Base-by-base conservation (phyloP, 2,329 filamentous ascomycete genomes). In the Pseudogymnoascus sp. region DNA sequence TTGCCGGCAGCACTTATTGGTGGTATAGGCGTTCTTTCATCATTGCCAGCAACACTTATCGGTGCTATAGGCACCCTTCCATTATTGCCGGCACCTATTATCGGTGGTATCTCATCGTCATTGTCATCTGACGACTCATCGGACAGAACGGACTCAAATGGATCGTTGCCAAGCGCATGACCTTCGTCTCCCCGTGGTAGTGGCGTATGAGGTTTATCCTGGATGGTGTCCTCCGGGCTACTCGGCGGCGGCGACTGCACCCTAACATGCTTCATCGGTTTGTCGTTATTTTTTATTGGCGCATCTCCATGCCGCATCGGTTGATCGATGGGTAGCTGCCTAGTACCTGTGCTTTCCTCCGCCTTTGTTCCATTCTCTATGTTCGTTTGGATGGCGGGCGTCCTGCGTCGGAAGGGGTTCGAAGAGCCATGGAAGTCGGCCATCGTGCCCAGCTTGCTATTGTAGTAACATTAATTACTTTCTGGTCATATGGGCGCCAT, bases 221-320 rank as follows among this genome's bases (percentile, higher is more conserved):
- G 61, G 56, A 61, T 65, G 38, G 65, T 43, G 36, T 68, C 69
- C 64, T 70, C 69, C 5, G 72, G 72, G 28, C 71, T 73, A n/a
- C 82, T 80, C 2, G 84, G 84, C 64, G 84, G 84, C 61, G 85
- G 85, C 43, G 84, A 87, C 71, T 87, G 80, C 7, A 88, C 82
- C 70, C 87, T 84, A 65, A 90, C 87, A 70, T 84, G 88, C 75
- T 89, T 88, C 64, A 83, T 79, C 40, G 84, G 78, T 77, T 82
- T 89, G 73, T 66, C 65, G 28, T 65, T 63, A 43, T 70, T 72
- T 64, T 69, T 72, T 4, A 34, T 31, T 34, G 69, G 67, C 36
- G 56, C 42, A 56, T 67, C 63, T 34, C 61, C 28, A 3, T 59
- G 43, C 62, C 68, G 65, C 46, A 63, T 43, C 34, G 37, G 16